These are phyloP conservation scores for Diplosphaera chodatii DNA, from an alignment of 139 green algal species.

Conservation along the genomic window DNA sequence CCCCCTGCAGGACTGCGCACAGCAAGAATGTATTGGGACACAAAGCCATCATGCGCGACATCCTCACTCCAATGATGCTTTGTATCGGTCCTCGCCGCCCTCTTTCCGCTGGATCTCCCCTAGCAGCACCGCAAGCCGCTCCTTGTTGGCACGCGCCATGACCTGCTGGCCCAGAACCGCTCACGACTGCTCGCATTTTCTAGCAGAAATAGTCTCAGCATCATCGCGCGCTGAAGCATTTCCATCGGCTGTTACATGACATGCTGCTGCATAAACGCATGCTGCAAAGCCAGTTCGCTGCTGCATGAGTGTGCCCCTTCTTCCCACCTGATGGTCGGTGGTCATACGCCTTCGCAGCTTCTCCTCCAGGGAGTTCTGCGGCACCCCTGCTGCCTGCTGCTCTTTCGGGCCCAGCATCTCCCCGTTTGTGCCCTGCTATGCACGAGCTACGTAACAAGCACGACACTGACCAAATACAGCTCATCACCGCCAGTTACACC, in stretches of 20 bases:
- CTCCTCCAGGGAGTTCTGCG: conserved; percentile 1
- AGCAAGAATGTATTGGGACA: too few relatives aligned
- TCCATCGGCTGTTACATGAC: not conserved
- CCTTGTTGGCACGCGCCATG: conserved; percentile 41
- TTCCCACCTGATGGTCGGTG: conserved; percentile 11
- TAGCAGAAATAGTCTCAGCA: too few relatives aligned
- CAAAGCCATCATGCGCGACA: not conserved
- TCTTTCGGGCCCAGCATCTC: not conserved
- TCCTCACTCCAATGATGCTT: conserved; percentile 32
- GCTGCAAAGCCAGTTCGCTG: not conserved
- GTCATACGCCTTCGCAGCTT: conserved; percentile 2
- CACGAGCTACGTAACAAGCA: too few relatives aligned
- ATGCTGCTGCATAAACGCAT: not conserved
- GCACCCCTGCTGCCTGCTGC: not conserved
- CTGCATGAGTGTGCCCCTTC: not conserved
- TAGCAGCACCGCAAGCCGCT: conserved; percentile 48
- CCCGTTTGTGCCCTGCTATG: conserved; percentile 8
- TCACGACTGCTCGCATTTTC: too few relatives aligned
- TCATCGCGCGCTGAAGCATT: too few relatives aligned
- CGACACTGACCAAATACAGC: too few relatives aligned
- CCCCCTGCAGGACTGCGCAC: too few relatives aligned
- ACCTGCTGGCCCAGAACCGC: conserved; percentile 16
- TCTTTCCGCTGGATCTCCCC: conserved; percentile 28
- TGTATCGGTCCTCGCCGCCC: conserved; percentile 31
- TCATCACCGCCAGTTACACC: too few relatives aligned